Evolutionary conservation across 441 rosid genomes (phyloP), one percentile per base, ranked within the genome.

Genomic region (Adansonia gregorii): DNA sequence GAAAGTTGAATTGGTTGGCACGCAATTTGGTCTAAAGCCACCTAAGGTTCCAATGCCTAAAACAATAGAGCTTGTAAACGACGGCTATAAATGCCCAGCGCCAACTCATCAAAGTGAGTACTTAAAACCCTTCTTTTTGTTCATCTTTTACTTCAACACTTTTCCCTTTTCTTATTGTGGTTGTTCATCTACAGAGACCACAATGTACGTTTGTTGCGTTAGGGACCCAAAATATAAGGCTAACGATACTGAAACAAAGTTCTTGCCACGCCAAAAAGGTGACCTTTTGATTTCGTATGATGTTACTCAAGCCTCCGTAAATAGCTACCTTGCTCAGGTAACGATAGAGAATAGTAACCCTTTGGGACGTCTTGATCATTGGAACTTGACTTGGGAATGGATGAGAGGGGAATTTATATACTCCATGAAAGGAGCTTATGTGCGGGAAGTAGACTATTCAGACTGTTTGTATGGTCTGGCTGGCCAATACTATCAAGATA

Each of bases 41-140:
- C 51, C 81, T 0, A 82, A 56, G 52, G 82, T 80, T 27, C 92
- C 92, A 4, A 24, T 90, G 89, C 92, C 94, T 5, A 88, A 65
- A 78, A 67, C 80, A 8, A 85, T 88, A 61, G 79, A 80, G 75
- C 92, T 88, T 39, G 79, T 19, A 6, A 86, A 90, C 24, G 87
- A 87, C 24, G 92, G 90, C 61, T 88, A 83, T 79, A 77, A 83
- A 69, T 90, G 94, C 78, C 94, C 92, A 20, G 77, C 81, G 2
- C 65, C 90, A 10, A 85, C 75, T 49, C 20, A 49, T 2, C 72
- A 61, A 5, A 85, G 90, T 90, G 72, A 76, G 58, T 48, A 22
- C 60, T 41, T 15, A 17, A n/a, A 15, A 2, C 12, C 3, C 49
- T 43, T 8, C 8, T 12, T n/a, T 7, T 17, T 8, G 2, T 8